Evolutionary conservation across 2,329 filamentous ascomycete species (phyloP).

Genomic region (Trichoderma semiorbis): DNA sequence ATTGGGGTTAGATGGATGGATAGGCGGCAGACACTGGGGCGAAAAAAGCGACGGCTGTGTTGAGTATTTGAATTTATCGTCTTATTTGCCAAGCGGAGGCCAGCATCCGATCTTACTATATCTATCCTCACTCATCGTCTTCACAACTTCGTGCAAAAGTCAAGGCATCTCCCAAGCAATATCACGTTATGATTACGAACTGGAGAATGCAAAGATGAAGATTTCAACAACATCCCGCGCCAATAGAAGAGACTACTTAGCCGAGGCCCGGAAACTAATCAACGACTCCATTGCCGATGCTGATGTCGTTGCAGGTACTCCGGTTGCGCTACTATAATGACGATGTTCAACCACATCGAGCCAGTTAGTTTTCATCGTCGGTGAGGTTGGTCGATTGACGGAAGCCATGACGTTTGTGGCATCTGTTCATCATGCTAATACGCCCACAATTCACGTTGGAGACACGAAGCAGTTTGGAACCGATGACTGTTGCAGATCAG

Average conservation of each 20-base stretch:
- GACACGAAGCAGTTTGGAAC: neutral
- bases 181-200: neutral
- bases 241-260: neutral
- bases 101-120: too few species aligned
- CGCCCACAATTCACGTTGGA: neutral
- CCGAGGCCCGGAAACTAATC: neutral
- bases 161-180: neutral
- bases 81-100: too few species aligned
- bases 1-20: neutral
- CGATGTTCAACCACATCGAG: neutral
- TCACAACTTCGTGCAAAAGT: neutral
- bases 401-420: neutral
- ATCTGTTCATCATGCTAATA: neutral
- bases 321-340: neutral
- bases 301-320: neutral
- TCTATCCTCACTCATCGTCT: neutral
- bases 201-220: neutral
- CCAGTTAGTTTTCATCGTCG: neutral
- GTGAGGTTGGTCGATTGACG: neutral
- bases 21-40: neutral
- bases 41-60: neutral
- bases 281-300: neutral
- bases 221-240: neutral
- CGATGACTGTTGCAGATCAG: neutral
- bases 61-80: neutral